These are phyloP conservation scores for Irpex lacteus DNA, from an alignment of 1,284 basidiomycete species.

Conservation along the genomic window DNA sequence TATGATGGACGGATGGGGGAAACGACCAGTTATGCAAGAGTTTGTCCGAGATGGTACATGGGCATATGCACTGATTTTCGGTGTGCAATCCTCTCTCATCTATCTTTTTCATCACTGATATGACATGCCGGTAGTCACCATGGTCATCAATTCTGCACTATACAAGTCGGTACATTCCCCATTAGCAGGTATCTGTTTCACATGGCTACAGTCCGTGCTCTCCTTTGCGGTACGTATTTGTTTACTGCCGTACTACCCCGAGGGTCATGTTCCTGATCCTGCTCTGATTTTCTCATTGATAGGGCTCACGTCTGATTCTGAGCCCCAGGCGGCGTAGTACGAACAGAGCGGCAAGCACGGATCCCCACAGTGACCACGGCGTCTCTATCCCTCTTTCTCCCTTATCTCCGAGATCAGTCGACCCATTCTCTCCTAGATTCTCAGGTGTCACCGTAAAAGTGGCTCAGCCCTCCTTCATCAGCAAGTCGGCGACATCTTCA, in stretches of 20 bases:
- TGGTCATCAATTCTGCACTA: slow-evolving; percentile 23
- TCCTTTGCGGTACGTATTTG: slow-evolving; percentile 21
- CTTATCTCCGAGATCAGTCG: background rate
- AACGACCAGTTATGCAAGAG: slow-evolving; percentile 22
- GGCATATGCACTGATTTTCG: slow-evolving; percentile 27
- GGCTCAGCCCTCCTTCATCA: background rate
- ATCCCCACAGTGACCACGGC: background rate
- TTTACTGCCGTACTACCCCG: too few relatives aligned
- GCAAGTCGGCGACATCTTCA: background rate
- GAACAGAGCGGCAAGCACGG: background rate
- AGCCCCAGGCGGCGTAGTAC: slow-evolving; percentile 7
- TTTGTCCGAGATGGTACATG: slow-evolving; percentile 28
- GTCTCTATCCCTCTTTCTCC: slow-evolving; percentile 1
- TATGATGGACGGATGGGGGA: slow-evolving; percentile 22
- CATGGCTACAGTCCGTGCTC: slow-evolving; percentile 27
- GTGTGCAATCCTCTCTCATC: slow-evolving; percentile 1
- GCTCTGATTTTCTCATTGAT: background rate
- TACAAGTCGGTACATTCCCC: slow-evolving; percentile 26
- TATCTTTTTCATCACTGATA: background rate
- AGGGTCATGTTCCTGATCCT: background rate
- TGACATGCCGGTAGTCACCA: slow-evolving; percentile 9
- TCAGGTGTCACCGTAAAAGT: background rate
- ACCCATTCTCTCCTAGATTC: background rate
- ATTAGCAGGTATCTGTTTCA: slow-evolving; percentile 27
- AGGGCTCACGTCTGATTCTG: slow-evolving; percentile 26